These are phyloP conservation scores for Hydnomerulius pinastri DNA, from an alignment of 768 basidiomycete genomes.

Conservation along the genomic window DNA sequence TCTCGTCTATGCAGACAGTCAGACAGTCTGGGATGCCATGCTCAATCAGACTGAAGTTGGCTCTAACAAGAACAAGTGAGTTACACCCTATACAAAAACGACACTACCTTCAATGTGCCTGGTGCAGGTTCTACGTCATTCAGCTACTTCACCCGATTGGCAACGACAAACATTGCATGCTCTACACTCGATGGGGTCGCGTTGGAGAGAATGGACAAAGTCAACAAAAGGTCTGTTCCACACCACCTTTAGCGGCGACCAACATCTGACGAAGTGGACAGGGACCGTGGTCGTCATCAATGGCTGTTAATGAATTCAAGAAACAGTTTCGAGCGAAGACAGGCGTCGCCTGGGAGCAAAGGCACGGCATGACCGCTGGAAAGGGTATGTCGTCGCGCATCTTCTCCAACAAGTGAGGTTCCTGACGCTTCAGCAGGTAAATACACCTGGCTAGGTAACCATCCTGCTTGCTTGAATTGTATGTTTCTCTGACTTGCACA, in stretches of 20 bases:
- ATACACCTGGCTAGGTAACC: conserved; percentile 58
- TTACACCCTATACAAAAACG: background rate
- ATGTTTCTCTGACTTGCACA: background rate
- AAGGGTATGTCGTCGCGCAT: conserved; percentile 37
- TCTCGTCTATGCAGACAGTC: conserved; percentile 46
- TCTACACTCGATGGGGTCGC: conserved; percentile 63
- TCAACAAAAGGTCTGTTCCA: conserved; percentile 45
- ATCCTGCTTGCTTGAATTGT: background rate
- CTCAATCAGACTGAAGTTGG: conserved; percentile 61
- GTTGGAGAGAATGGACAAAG: conserved; percentile 57
- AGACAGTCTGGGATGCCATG: conserved; percentile 59
- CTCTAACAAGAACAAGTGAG: conserved; percentile 50
- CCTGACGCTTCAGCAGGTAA: conserved; percentile 44
- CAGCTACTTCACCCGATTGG: conserved; percentile 55
- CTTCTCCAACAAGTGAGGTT: background rate
- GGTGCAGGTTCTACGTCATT: conserved; percentile 55
- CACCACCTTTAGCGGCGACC: background rate
- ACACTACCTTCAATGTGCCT: background rate
- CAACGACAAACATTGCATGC: conserved; percentile 33
- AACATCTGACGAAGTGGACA: conserved; percentile 20
- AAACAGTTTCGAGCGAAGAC: conserved; percentile 62
- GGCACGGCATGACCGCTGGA: conserved; percentile 53
- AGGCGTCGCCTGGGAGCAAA: conserved; percentile 47
- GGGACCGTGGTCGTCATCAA: conserved; percentile 47
- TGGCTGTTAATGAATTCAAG: conserved; percentile 54